phyloP scores from a whole-genome alignment of 257 asterid genomes.

The Perilla frutescens region DNA sequence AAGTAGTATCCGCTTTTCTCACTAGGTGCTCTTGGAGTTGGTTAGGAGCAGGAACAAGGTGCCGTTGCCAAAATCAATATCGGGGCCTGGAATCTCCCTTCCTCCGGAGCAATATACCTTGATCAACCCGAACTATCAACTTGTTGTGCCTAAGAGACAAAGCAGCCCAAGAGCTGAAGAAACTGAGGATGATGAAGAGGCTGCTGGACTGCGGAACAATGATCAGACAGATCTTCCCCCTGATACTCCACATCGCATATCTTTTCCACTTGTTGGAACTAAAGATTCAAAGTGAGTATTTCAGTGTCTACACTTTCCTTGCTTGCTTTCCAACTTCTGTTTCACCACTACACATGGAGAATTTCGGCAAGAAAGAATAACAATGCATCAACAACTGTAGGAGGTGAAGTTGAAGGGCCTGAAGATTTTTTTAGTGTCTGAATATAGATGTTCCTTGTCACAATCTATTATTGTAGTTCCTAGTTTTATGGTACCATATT shows the following conservation, averaged over 20 bases:
- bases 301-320: not conserved
- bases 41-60: constrained; percentile 81
- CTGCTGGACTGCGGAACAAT: constrained; percentile 34
- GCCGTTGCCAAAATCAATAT: constrained; percentile 67
- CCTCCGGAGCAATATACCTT: constrained; percentile 81
- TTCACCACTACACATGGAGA: too few species aligned
- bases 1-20: not conserved
- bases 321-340: too few species aligned
- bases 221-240: constrained; percentile 58
- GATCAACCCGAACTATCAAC: constrained; percentile 88
- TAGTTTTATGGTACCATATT: too few species aligned
- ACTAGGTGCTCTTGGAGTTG: constrained; percentile 75
- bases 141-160: constrained; percentile 60
- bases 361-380: too few species aligned
- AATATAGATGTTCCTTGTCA: too few species aligned
- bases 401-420: too few species aligned
- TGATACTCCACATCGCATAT: constrained; percentile 69
- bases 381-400: too few species aligned
- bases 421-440: too few species aligned
- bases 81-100: constrained; percentile 63
- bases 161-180: constrained; percentile 63
- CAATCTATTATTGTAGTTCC: too few species aligned
- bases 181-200: constrained; percentile 81
- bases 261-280: constrained; percentile 66
- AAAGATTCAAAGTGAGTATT: constrained; percentile 52